Evolutionary conservation across 176 grass and related monocot species (phyloP), one percentile per base, ranked within the genome.

Genomic region (Ananas comosus): DNA sequence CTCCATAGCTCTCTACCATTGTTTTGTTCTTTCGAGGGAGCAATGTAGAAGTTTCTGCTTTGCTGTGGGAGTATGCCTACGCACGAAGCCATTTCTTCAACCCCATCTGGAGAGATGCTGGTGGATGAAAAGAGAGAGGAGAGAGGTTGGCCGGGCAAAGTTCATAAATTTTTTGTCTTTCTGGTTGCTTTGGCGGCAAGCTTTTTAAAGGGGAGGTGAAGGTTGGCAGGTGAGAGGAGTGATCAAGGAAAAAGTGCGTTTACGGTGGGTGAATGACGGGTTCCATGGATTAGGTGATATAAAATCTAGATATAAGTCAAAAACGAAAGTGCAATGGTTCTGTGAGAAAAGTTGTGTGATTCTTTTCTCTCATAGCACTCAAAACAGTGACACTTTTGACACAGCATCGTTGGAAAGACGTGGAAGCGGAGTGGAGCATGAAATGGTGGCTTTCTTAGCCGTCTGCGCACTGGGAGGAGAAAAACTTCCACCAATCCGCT

Each of bases 1-100:
- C 75, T 91, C 88, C 88, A 91, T 91, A 70, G 27, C 63, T 54
- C 3, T 61, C 56, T 1, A 19, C 7, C 13, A 19, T 22, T 61
- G 56, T 12, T 11, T 19, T 61, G 6, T 61, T 10, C 17, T 61
- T 61, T 22, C 21, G 56, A 61, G 16, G 16, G 21, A 56, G n/a
- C 21, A 9, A 2, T 22, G 56, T 61, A 6, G 33, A 22, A 61
- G 16, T 61, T 10, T 19, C 16, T 61, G 56, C 17, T 61, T 14
- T 61, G 17, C 2, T 61, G 12, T 61, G 56, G 56, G 4, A 61
- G 1, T 61, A 16, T 18, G 16, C 9, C 17, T 16, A 61, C 3
- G 53, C 53, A 8, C 13, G 53, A 3, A 57, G 12, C 53, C 13
- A 57, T 57, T 57, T 57, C 53, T 57, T 17, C 14, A 17, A 57